A percentile compares a stretch with the other conserved stretches of the same genome.
phyloP scores from a whole-genome alignment of 1,139 yeast genomes.

The Suhomyces guaymorum region DNA sequence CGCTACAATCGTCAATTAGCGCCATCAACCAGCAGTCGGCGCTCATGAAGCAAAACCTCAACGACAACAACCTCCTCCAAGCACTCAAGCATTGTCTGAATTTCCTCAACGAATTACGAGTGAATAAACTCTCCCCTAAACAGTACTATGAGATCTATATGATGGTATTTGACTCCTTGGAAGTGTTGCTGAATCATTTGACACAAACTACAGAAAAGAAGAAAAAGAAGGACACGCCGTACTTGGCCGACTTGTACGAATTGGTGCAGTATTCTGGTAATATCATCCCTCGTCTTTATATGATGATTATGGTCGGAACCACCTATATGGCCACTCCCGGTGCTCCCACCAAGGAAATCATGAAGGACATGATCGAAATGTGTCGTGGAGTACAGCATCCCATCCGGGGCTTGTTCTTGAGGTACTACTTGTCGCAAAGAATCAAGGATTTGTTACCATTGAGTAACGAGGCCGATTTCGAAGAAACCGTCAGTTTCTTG shows the following conservation, averaged over 20 bases:
- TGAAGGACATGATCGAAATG: conserved; percentile 98
- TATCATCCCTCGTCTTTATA: conserved; percentile 84
- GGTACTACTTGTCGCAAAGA: conserved; percentile 86
- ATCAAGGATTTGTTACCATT: conserved; percentile 70
- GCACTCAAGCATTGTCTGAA: conserved; percentile 87
- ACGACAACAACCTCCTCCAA: conserved; percentile 72
- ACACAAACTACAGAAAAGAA: conserved; percentile 52
- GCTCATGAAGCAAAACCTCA: conserved; percentile 76
- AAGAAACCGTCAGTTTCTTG: conserved; percentile 71
- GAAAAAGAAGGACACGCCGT: conserved; percentile 44
- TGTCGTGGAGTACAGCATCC: conserved; percentile 98
- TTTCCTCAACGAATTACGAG: conserved; percentile 78
- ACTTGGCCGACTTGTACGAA: conserved; percentile 88
- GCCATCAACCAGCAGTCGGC: conserved; percentile 70
- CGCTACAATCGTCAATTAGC: conserved; percentile 52
- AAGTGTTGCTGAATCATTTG: conserved; percentile 63
- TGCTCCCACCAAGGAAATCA: conserved; percentile 81
- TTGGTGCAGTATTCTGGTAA: conserved; percentile 95
- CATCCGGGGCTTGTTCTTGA: conserved; percentile 79
- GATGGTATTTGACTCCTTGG: conserved; percentile 80
- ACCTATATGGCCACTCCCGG: conserved; percentile 77
- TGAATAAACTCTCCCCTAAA: conserved; percentile 77
- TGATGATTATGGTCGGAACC: conserved; percentile 95
- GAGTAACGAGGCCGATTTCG: conserved; percentile 46
- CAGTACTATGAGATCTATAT: conserved; percentile 93